These are phyloP conservation scores for Starmerella bacillaris DNA, from an alignment of 805 yeast genomes.

Conservation along the genomic window DNA sequence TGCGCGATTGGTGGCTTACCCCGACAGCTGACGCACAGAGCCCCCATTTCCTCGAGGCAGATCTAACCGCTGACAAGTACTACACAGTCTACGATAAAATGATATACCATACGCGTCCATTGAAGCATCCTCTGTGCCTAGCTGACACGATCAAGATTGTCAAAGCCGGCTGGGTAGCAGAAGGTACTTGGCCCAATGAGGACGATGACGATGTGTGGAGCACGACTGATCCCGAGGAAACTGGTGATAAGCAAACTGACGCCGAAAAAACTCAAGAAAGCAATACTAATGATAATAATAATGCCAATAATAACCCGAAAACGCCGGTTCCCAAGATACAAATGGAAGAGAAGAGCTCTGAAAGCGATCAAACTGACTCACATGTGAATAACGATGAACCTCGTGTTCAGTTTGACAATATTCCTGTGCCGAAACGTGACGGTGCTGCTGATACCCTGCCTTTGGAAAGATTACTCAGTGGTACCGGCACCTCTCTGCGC, in stretches of 20 bases:
- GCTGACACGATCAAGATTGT: conserved; percentile 53
- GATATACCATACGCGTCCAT: conserved; percentile 48
- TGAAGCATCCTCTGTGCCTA: conserved; percentile 56
- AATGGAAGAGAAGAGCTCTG: not conserved
- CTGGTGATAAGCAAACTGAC: too few relatives aligned
- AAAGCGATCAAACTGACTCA: not conserved
- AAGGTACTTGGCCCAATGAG: conserved; percentile 42
- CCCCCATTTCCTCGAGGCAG: conserved; percentile 15
- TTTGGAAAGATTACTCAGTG: conserved; percentile 13
- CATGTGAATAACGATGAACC: conserved; percentile 1
- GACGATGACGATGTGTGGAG: conserved; percentile 17
- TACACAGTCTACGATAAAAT: conserved; percentile 43
- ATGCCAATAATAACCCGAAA: not conserved
- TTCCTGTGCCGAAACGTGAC: conserved; percentile 13
- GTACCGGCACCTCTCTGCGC: conserved; percentile 9
- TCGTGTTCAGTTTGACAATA: conserved; percentile 12
- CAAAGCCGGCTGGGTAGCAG: conserved; percentile 70
- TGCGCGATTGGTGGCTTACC: conserved; percentile 47
- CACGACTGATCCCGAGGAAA: conserved; percentile 8
- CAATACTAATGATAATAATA: not conserved
- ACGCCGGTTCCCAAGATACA: not conserved
- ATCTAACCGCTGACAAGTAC: conserved; percentile 21
- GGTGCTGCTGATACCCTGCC: conserved; percentile 4
- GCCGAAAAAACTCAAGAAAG: conserved; percentile 2
- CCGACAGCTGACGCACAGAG: conserved; percentile 16